Base-by-base conservation (phyloP, 345 rosid genomes). In the Xanthoceras sorbifolium region DNA sequence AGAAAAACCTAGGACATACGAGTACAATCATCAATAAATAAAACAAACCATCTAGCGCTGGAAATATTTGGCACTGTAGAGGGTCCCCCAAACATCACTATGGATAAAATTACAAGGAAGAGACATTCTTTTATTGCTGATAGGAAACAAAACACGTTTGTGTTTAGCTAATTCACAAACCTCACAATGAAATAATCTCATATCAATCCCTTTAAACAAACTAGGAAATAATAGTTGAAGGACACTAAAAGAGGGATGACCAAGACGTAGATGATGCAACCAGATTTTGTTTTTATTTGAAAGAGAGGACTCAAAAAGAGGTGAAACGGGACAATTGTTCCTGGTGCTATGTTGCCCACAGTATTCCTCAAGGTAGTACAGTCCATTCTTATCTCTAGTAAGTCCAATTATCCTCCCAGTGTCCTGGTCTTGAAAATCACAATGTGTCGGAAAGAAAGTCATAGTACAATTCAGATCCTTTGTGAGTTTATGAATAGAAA, bases 21-120 rank as follows among this genome's bases (percentile, higher is more conserved):
- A 10, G 54, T 48, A 48, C 44, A 65, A 32, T 65, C 44, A 65
- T 65, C n/a, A 65, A 15, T 34, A 31, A 69, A 69, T 48, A 32
- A 69, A 12, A 26, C 25, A 69, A 69, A 50, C 73, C 44, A 28
- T 0, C 25, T 1, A 26, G 42, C 73, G 0, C 25, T 25, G 28
- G 5, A 69, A 69, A 44, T 18, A 48, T 69, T 69, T 22, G 40
- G 62, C 14, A 48, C 6, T 12, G 18, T 25, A 22, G 23, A 17
- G 26, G 42, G 42, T 44, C n/a, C 40, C 62, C 38, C 25, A 69
- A 1, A 69, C 48, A 31, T 69, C 23, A 52, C 14, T 50, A 18
- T 68, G 54, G 23, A 68, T 25, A 1, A 22, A 10, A 17, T 5
- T 1, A 70, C 50, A 52, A 29, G 22, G 62, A 52, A 14, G 0